These are phyloP conservation scores for Tubosaeta sp. DNA, from an alignment of 768 basidiomycete species.

Conservation along the genomic window DNA sequence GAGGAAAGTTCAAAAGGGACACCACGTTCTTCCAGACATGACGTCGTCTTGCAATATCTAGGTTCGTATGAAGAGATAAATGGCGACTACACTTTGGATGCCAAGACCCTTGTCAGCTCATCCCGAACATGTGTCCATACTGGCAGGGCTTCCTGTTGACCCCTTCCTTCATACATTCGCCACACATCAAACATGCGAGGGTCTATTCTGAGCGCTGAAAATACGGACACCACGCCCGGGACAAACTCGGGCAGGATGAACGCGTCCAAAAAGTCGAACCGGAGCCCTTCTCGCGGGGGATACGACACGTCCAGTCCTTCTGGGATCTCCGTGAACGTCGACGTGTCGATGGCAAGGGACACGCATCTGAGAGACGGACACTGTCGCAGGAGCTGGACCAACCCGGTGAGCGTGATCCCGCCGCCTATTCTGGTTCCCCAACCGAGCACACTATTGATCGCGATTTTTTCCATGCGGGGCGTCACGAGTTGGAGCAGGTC, in stretches of 20 bases:
- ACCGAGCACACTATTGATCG: background rate
- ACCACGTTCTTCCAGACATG: no score
- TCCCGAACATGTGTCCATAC: no score
- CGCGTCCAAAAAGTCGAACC: background rate
- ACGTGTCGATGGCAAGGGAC: background rate
- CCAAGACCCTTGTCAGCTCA: no score
- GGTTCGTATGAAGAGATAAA: no score
- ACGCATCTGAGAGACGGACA: background rate
- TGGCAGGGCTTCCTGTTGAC: no score
- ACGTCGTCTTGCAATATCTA: no score
- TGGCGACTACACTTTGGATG: no score
- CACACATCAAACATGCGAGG: no score
- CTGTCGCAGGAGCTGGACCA: background rate
- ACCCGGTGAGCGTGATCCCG: background rate
- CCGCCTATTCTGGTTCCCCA: background rate
- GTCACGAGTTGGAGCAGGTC: background rate
- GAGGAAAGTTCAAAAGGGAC: no score
- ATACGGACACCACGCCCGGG: background rate
- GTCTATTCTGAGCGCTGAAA: background rate
- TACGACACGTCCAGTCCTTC: background rate
- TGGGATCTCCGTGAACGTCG: background rate
- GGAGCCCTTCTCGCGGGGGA: background rate
- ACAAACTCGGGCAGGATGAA: background rate
- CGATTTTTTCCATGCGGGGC: background rate
- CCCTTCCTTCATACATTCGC: no score